Evolutionary conservation across 2,329 filamentous ascomycete genomes (phyloP), one percentile per base, ranked within the genome.

Genomic region (Aspergillus sp.): DNA sequence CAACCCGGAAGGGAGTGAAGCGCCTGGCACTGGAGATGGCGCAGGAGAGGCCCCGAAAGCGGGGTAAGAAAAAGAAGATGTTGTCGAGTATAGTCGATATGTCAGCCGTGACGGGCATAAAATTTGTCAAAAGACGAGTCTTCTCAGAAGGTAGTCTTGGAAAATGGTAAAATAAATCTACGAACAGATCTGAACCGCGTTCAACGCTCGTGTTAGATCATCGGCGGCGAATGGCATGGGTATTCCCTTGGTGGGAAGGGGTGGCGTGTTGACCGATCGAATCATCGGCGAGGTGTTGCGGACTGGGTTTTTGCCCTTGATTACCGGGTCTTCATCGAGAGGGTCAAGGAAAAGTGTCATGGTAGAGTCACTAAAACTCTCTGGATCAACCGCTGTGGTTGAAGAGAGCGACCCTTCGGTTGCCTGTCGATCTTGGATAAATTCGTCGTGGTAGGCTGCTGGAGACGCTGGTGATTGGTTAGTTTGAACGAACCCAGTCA

Each of bases 181-280:
- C 8, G 51, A 53, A 63, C 66, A 72, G 55, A 74, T 66, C 58
- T 70, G 70, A 51, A 75, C 68, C 52, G 72, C 70, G 63, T 66
- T 69, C 69, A 76, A 68, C 58, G 73, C 73, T 55, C 70, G 69
- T 27, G 67, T 62, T 62, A 76, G 64, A 61, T 75, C 70, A 6
- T 75, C 69, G 8, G 73, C 70, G 15, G 68, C 58, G 50, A 76
- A 74, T 3, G 72, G 70, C 48, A 69, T 62, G 8, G 64, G 62
- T 44, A 64, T 68, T 8, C 65, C 66, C 39, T 68, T 68, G 43
- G 63, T 58, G 8, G 68, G 62, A 45, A 67, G 56, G 15, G 61
- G 60, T 51, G 50, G 66, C 45, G 63, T 62, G 11, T 71, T 67
- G 40, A 68, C 62, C 19, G 67, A 60, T 12, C 63, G 71, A n/a